Base-by-base conservation (phyloP, 2,329 filamentous ascomycete genomes). In the Cercospora zeina region DNA sequence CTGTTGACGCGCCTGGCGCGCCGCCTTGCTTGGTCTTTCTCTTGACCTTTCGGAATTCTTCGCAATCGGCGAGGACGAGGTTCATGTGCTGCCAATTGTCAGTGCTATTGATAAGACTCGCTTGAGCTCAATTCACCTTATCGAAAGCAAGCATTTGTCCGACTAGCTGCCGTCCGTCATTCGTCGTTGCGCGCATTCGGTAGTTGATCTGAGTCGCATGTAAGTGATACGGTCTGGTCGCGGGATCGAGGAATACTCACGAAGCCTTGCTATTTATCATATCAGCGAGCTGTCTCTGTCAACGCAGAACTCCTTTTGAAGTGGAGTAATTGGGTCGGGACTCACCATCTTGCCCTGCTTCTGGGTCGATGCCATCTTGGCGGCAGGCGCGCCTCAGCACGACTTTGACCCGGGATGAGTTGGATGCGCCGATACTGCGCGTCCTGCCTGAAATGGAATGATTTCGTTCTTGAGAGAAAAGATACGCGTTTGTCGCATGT, bases 341-440 rank as follows among this genome's bases (percentile, higher is more conserved):
- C 91, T 85, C 83, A 97, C 95, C 95, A 99, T 97, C 85, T 99
- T 97, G 81, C 95, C 95, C 81, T 97, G 93, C 80, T 96, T 96
- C 85, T 73, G 71, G 42, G 75, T 71, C 56, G 77, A 75, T 62
- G 77, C 76, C 80, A 82, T 82, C 69, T 42, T 75, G 69, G 61
- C 63, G 53, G 61, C 57, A 69, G 69, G 78, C 78, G 71, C 65
- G 69, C 68, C 68, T 54, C 72, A 75, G 72, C 77, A 78, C 78
- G 75, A 73, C 76, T 78, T 74, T 36, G 24, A 21, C 9, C 34
- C 30, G 7, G 45, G 24, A 30, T 4, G 19, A 27, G 13, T 30
- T 50, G 24, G 16, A 34, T 58, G 31, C 49, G 31, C 24, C 6
- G 49, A 34, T 14, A 34, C 11, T 16, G 9, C 49, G 31, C n/a